These are phyloP conservation scores for Epichloe typhina DNA, from an alignment of 2,329 filamentous ascomycete genomes.

Conservation along the genomic window DNA sequence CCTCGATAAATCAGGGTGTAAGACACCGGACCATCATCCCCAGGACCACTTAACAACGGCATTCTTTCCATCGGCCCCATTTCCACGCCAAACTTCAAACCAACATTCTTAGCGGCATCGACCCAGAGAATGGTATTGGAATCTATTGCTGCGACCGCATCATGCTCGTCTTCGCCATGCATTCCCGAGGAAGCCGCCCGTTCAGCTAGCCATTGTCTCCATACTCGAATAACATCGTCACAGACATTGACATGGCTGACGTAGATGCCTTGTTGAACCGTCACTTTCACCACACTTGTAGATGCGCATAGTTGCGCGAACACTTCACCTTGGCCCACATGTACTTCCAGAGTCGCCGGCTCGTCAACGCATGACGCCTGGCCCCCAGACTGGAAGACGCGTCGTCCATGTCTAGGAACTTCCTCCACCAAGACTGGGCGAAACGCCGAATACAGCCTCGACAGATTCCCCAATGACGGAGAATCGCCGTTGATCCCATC, in stretches of 20 bases:
- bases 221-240: slow-evolving; percentile 57
- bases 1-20: slow-evolving; percentile 64
- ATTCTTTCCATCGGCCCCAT: slow-evolving; percentile 21
- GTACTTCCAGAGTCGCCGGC: slow-evolving; percentile 44
- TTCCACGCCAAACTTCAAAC: slow-evolving; percentile 51
- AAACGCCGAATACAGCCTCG: slow-evolving; percentile 56
- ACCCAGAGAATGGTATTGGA: slow-evolving; percentile 49
- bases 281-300: slow-evolving; percentile 54
- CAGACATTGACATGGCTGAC: slow-evolving; percentile 51
- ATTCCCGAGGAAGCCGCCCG: slow-evolving; percentile 12
- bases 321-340: slow-evolving; percentile 54
- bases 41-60: slow-evolving; percentile 41
- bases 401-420: slow-evolving; percentile 8
- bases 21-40: slow-evolving; percentile 53
- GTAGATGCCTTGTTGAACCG: slow-evolving; percentile 47
- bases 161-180: background rate
- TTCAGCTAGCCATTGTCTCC: slow-evolving; percentile 55
- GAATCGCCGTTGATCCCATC: slow-evolving; percentile 3
- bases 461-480: slow-evolving; percentile 27
- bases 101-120: slow-evolving; percentile 47
- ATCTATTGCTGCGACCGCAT: background rate
- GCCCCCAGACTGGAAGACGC: background rate
- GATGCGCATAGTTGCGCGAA: slow-evolving; percentile 63
- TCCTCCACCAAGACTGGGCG: slow-evolving; percentile 47
- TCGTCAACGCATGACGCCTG: slow-evolving; percentile 18